These are phyloP conservation scores for Globisporangium uncinulatum DNA, from an alignment of 352 stramenopile genomes.

Conservation along the genomic window DNA sequence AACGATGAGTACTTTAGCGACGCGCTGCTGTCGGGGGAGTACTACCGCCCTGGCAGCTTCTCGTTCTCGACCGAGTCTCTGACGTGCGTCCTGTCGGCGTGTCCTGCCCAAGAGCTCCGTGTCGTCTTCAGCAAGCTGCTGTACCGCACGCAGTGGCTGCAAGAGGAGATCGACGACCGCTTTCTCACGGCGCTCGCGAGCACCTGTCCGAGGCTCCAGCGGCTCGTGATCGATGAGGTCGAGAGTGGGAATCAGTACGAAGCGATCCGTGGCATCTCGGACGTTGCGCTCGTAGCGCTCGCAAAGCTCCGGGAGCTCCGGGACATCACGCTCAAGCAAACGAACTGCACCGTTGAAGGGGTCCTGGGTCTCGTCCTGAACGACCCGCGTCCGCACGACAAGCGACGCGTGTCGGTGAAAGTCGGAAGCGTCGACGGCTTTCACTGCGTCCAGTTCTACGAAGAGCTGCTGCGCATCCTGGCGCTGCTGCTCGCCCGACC, in stretches of 20 bases:
- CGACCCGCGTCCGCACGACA: not conserved
- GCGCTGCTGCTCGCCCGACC: not conserved
- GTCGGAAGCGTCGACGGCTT: not conserved
- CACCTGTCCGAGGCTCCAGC: conserved; percentile 1
- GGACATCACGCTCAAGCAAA: conserved; percentile 9
- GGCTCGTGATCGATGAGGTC: conserved; percentile 8
- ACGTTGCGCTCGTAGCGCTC: conserved; percentile 2
- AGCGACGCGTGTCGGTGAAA: conserved; percentile 3
- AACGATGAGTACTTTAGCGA: conserved; percentile 8
- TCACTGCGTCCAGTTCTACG: conserved; percentile 1
- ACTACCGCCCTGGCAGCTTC: conserved; percentile 1
- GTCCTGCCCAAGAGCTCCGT: conserved; percentile 10
- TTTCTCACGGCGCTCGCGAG: not conserved
- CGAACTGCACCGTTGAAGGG: not conserved
- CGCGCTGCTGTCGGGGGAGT: conserved; percentile 1
- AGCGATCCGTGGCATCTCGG: conserved; percentile 3
- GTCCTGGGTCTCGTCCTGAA: conserved; percentile 5
- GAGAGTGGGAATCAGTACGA: not conserved
- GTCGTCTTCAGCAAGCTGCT: conserved; percentile 8
- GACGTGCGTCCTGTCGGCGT: conserved; percentile 1
- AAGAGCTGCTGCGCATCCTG: conserved; percentile 2
- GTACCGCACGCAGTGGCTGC: conserved; percentile 1
- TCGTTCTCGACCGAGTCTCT: conserved; percentile 2
- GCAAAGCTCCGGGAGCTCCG: not conserved
- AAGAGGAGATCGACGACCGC: conserved; percentile 1